Evolutionary conservation across 2,329 filamentous ascomycete genomes (phyloP), one percentile per base, ranked within the genome.

Genomic region (Thelonectria discophora): DNA sequence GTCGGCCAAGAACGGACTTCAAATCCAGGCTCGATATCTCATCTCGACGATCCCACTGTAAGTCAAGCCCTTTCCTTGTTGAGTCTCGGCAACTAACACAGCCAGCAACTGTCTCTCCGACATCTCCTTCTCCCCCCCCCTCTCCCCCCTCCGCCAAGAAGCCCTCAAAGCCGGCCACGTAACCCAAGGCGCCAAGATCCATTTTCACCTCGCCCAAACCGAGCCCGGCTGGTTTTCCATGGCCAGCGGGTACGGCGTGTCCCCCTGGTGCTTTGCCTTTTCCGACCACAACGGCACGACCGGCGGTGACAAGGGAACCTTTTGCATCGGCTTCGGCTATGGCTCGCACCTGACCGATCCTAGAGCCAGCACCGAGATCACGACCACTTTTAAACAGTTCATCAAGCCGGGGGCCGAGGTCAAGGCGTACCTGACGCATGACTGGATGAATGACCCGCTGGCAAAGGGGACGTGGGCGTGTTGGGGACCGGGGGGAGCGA

Each of bases 371-470:
- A 1, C 4, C 0, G 42, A 67, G 0, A 64, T 69, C 2, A 30
- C 53, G 0, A 18, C 32, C 0, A 57, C 46, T 13, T 69, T 69
- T 17, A 48, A 58, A 1, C 4, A 60, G 5, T 11, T 56, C 2
- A 7, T 69, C 1, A 63, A 68, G 15, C 52, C 64, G 1, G 47
- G 53, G 9, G 57, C 58, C 0, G 52, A 66, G 2, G 24, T 68
- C 2, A 61, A 68, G 12, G 63, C 60, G 2, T 69, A 68, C 17
- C n/a, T 69, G 6, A 63, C 65, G 2, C 65, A 69, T 0, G 67
- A 69, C 42, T 69, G 67, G 65, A 59, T 65, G 30, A 68, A 65
- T 0, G 67, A 69, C 2, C 20, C 24, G 1, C 34, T 58, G n/a
- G 49, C 67, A 0, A 62, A 58, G 40, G 65, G 67, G 0, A 61